phyloP scores from a whole-genome alignment of 1,284 basidiomycete species.

The Vanrija pseudolonga region DNA sequence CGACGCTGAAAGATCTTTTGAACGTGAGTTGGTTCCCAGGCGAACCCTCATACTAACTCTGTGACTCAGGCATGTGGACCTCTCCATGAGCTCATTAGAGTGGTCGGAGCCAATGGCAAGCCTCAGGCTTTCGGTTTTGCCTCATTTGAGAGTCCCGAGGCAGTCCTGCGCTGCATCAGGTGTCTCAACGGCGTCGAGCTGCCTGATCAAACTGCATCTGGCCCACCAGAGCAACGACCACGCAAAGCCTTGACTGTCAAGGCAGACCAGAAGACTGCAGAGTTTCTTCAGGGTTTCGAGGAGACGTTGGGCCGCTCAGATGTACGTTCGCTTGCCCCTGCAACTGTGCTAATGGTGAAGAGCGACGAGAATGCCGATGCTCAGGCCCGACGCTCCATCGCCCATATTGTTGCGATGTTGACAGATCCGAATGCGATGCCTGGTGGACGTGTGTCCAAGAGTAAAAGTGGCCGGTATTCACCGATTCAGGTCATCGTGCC shows the following conservation, averaged over 20 bases:
- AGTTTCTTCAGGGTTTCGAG: slow-evolving; percentile 78
- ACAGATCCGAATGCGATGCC: slow-evolving; percentile 42
- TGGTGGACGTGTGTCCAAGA: slow-evolving; percentile 59
- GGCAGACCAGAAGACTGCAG: slow-evolving; percentile 86
- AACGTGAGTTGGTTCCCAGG: slow-evolving; percentile 55
- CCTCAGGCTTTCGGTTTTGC: slow-evolving; percentile 95
- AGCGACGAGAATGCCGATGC: slow-evolving; percentile 47
- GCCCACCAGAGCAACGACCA: slow-evolving; percentile 61
- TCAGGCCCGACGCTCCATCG: slow-evolving; percentile 39
- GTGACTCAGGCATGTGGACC: slow-evolving; percentile 74
- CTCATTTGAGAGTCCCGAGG: slow-evolving; percentile 83
- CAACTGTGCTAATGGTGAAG: slow-evolving; percentile 17
- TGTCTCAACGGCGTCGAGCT: slow-evolving; percentile 80
- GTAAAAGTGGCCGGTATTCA: slow-evolving; percentile 45
- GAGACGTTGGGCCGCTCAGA: slow-evolving; percentile 73
- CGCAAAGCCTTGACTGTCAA: slow-evolving; percentile 86
- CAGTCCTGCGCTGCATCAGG: slow-evolving; percentile 73
- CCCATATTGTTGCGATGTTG: slow-evolving; percentile 43
- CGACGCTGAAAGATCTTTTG: slow-evolving; percentile 68
- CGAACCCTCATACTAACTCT: not conserved
- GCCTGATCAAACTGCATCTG: slow-evolving; percentile 65
- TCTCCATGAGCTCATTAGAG: slow-evolving; percentile 80
- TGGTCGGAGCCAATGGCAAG: slow-evolving; percentile 82
- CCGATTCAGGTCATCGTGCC: slow-evolving; percentile 64
- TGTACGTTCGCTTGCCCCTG: slow-evolving; percentile 52